phyloP scores from a whole-genome alignment of 108 stramenopile genomes.

The Schizochytrium sp. region DNA sequence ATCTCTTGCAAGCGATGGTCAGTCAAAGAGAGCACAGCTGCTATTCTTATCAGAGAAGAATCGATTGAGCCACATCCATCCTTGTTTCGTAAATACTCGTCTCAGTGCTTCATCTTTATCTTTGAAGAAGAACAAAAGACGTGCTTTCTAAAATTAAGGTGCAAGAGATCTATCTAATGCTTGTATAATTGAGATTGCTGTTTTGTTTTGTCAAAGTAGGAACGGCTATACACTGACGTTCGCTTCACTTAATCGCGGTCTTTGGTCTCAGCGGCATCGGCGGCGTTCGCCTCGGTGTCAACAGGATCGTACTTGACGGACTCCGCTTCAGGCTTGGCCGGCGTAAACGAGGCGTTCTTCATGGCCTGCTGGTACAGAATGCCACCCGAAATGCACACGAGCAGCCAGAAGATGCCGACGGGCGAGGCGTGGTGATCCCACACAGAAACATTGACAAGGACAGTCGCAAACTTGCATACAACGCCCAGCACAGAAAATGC shows the following conservation, averaged over 20 bases:
- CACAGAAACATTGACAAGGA: background rate
- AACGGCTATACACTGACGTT: no score
- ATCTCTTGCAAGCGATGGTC: no score
- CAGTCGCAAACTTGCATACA: conserved; percentile 14
- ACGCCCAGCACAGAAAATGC: conserved; percentile 1
- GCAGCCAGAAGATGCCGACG: conserved; percentile 12
- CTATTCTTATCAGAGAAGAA: no score
- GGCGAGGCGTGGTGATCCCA: conserved; percentile 15
- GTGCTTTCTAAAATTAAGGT: no score
- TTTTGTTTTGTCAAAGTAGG: no score
- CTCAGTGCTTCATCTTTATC: no score
- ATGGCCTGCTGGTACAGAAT: conserved; percentile 10
- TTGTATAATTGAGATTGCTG: no score
- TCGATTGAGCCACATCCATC: no score
- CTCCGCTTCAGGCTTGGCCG: background rate
- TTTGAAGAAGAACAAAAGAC: no score
- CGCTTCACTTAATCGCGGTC: background rate
- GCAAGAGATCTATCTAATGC: no score
- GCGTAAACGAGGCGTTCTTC: background rate
- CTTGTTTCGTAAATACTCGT: no score
- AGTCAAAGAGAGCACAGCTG: no score
- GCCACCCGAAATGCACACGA: background rate
- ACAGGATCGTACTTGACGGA: background rate
- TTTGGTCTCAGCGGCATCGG: background rate
- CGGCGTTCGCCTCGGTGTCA: background rate